phyloP scores from a whole-genome alignment of 2,329 filamentous ascomycete genomes.

The Chaetomiaceae sp. region DNA sequence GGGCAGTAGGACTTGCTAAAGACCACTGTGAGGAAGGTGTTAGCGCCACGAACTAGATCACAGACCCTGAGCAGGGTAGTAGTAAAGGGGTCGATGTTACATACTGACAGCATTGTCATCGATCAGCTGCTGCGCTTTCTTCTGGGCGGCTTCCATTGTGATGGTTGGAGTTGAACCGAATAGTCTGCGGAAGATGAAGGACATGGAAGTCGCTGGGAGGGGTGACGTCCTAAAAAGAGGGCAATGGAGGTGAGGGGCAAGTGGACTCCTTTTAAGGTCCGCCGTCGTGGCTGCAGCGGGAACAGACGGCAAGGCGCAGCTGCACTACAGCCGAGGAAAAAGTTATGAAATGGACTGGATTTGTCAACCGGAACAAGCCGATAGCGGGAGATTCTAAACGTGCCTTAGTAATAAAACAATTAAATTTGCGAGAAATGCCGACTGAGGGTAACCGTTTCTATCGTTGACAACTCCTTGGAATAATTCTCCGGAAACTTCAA shows the following conservation, averaged over 20 bases:
- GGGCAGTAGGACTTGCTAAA: conserved; percentile 98
- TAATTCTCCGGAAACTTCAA: too few species aligned
- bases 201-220: conserved; percentile 41
- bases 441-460: too few species aligned
- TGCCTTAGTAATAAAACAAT: too few species aligned
- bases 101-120: conserved; percentile 80
- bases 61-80: too few species aligned
- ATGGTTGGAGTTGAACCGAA: conserved; percentile 61
- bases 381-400: background rate
- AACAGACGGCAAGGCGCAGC: conserved; percentile 1
- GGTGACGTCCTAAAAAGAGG: conserved; percentile 13
- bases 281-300: background rate
- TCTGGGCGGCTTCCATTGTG: conserved; percentile 77
- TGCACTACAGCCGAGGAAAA: too few species aligned
- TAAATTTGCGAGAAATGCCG: too few species aligned
- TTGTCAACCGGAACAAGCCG: conserved; percentile 11
- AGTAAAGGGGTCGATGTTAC: conserved; percentile 32
- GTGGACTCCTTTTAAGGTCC: conserved; percentile 11
- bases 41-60: too few species aligned
- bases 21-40: conserved; percentile 62
- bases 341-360: conserved; percentile 5
- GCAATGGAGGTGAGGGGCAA: conserved; percentile 17
- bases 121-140: conserved; percentile 81
- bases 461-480: too few species aligned
- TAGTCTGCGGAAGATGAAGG: conserved; percentile 63